Evolutionary conservation across 441 rosid species (phyloP).

Genomic region (Corymbia citriodora): DNA sequence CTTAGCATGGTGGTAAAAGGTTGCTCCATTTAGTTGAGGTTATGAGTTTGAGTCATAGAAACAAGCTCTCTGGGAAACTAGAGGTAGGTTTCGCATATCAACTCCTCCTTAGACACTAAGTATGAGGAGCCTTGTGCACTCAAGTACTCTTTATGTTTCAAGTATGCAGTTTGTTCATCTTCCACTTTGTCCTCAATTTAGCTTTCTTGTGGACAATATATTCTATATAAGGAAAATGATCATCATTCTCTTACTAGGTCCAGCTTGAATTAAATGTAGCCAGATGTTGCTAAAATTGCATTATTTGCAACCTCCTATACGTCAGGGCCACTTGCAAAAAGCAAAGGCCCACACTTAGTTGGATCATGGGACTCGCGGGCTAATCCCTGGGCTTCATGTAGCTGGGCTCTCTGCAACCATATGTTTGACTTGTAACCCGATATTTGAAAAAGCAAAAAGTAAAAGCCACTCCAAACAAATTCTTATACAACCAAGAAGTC

Average conservation of each 20-base stretch:
- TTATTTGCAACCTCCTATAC: not conserved
- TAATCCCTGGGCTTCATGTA: not conserved
- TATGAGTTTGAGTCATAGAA: not conserved
- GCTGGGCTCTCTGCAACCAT: not conserved
- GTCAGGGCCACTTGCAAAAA: not conserved
- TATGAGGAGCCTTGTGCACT: not conserved
- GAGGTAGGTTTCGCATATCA: not conserved
- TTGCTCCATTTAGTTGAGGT: not conserved
- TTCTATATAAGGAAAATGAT: not conserved
- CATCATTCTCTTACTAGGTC: not conserved
- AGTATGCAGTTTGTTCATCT: not conserved
- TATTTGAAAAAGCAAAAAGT: not conserved
- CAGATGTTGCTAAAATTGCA: not conserved
- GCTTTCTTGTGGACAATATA: not conserved
- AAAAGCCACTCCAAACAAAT: not conserved
- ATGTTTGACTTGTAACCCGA: not conserved
- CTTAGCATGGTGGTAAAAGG: not conserved
- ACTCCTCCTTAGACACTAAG: not conserved
- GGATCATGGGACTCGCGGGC: not conserved
- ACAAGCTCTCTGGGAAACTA: not conserved
- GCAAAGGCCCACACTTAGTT: not conserved
- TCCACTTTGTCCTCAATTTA: not conserved
- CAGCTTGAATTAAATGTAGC: not conserved
- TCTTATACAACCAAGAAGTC: not conserved
- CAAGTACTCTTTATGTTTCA: not conserved